Evolutionary conservation across 1,284 basidiomycete genomes (phyloP).

Genomic region (Erythrobasidium hasegawianum): DNA sequence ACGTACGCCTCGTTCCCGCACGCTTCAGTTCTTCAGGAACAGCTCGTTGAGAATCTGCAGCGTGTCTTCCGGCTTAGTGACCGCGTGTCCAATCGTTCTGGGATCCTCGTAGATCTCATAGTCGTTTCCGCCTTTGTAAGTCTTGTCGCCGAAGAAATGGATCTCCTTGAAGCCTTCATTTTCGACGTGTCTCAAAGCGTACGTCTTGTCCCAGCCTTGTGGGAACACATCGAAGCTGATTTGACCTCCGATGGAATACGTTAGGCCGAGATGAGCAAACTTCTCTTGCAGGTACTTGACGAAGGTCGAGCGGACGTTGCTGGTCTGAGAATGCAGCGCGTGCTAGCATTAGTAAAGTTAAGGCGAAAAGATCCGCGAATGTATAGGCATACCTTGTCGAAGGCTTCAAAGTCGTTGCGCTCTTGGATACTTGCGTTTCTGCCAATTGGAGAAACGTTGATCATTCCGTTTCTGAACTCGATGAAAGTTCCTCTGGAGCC

Average conservation of each 20-base stretch:
- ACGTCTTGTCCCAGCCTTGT: conserved; percentile 94
- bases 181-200: conserved; percentile 75
- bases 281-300: conserved; percentile 74
- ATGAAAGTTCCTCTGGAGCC: conserved; percentile 79
- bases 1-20: too few relatives aligned
- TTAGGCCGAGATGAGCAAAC: conserved; percentile 80
- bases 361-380: background rate
- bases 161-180: conserved; percentile 86
- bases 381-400: conserved; percentile 58
- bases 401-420: conserved; percentile 69
- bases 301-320: conserved; percentile 69
- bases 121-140: conserved; percentile 85
- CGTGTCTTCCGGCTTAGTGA: conserved; percentile 74
- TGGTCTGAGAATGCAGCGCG: conserved; percentile 52
- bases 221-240: conserved; percentile 81
- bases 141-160: conserved; percentile 98
- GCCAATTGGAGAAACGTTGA: conserved; percentile 96
- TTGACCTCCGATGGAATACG: conserved; percentile 94
- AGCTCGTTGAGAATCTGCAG: conserved; percentile 65
- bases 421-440: conserved; percentile 83
- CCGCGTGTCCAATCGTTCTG: conserved; percentile 81
- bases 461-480: conserved; percentile 95
- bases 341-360: background rate
- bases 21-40: conserved; percentile 52
- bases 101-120: conserved; percentile 82